Base-by-base conservation (phyloP, 139 green algal species). In the Asterochloris erici region DNA sequence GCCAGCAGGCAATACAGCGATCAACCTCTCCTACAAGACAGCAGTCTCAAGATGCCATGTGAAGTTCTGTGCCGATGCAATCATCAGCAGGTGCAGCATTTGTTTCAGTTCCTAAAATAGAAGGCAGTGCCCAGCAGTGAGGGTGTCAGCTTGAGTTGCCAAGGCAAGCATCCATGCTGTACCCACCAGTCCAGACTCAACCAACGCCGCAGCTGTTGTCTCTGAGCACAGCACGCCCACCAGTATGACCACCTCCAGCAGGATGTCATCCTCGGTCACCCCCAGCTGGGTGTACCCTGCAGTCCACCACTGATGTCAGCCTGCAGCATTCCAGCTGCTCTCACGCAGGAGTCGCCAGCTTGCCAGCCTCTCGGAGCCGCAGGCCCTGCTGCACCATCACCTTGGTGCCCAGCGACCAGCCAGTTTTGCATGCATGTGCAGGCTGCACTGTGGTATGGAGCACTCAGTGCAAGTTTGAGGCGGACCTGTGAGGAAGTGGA, bases 171-270 rank as follows among this genome's bases (percentile, higher is more conserved):
- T 54, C 38, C 38, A 2, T 54, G 38, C 6, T 54, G 79, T 0
- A 78, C 84, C 76, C 73, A 91, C 88, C 87, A 95, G 81, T 14
- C 90, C 91, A 24, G 90, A 84, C 19, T 87, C 24, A 0, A 84
- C 85, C 70, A 96, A 84, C 82, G 92, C 77, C 11, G 82, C 81
- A 26, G 92, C 91, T 4, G 89, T 93, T 47, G 76, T 80, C 64
- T 93, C 91, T 60, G 88, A 91, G 81, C 90, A 94, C 62, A 96
- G 85, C 63, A 94, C 89, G 19, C 92, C 89, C 47, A 77, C 47
- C 16, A 94, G 94, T 83, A 94, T 93, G 77, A 96, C 88, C 15
- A 94, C 85, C 84, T 96, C 93, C 68, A 96, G 88, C 82, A 95
- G 77, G 69, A 96, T 90, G 83, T 94, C 90, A 81, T 93, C 90